Conservation (phyloP, 495 filamentous ascomycete species). For the Podospora conica region DNA sequence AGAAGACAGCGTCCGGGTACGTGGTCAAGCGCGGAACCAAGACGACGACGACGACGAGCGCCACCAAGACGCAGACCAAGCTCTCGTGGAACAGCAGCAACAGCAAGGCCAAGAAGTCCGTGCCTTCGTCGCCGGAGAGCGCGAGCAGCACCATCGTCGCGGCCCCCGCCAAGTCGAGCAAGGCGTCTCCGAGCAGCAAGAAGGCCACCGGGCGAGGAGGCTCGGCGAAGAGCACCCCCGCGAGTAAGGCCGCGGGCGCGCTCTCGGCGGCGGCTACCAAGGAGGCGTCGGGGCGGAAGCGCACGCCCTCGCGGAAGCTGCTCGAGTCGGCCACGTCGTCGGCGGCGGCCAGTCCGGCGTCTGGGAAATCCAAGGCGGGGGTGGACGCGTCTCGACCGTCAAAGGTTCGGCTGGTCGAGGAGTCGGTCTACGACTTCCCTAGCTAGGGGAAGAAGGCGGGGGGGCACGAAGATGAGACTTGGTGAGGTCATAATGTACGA, state of each 20-base stretch:
- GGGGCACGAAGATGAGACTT: neutral
- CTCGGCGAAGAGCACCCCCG: conserved; percentile 8
- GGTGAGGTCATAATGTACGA: neutral
- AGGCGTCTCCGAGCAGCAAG: conserved; percentile 11
- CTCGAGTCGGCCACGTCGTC: conserved; percentile 2
- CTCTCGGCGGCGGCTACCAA: neutral
- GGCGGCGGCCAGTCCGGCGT: neutral
- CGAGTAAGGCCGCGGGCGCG: neutral
- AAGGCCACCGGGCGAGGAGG: neutral
- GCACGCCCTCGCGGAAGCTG: conserved; percentile 15
- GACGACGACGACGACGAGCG: conserved; percentile 1
- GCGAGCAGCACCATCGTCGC: conserved; percentile 18
- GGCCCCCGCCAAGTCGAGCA: conserved; percentile 9
- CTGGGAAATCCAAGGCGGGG: neutral
- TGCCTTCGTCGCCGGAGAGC: neutral
- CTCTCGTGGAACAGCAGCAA: conserved; percentile 9
- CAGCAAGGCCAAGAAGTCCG: neutral
- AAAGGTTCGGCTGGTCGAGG: conserved; percentile 3
- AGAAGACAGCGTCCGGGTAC: conserved; percentile 1
- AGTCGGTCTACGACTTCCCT: neutral
- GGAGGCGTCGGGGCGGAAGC: conserved; percentile 11
- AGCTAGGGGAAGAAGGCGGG: neutral
- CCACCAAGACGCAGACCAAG: conserved; percentile 16
- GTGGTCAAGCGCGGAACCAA: neutral
- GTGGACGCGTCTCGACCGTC: neutral